A percentile compares a stretch with the other conserved stretches of the same genome.
Conservation (phyloP, 2,329 filamentous ascomycete species). For the Ambrosiella cleistominuta region DNA sequence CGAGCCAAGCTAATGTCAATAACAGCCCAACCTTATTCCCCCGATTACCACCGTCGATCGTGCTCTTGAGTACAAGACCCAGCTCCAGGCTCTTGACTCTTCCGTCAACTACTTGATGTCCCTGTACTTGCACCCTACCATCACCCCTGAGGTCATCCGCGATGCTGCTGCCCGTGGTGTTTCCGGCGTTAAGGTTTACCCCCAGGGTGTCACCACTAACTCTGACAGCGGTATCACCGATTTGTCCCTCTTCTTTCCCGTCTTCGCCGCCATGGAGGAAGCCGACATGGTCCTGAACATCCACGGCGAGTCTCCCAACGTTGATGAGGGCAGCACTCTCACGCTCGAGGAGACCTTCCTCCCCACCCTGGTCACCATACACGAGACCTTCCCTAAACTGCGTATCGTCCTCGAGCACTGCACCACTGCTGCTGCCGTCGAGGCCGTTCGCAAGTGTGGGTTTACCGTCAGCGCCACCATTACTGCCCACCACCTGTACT, state of each 20-base stretch:
- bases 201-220: conserved; percentile 46
- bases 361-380: conserved; percentile 57
- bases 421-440: conserved; percentile 65
- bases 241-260: conserved; percentile 53
- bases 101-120: conserved; percentile 58
- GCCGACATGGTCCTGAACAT: conserved; percentile 51
- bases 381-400: conserved; percentile 56
- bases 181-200: conserved; percentile 54
- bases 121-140: conserved; percentile 43
- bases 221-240: conserved; percentile 51
- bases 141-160: conserved; percentile 52
- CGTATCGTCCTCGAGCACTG: conserved; percentile 66
- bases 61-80: conserved; percentile 47
- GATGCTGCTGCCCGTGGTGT: conserved; percentile 59
- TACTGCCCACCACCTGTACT: conserved; percentile 69
- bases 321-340: conserved; percentile 23
- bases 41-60: conserved; percentile 39
- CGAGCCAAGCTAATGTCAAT: conserved; percentile 6
- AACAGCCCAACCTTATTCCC: conserved; percentile 21
- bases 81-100: conserved; percentile 41
- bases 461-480: conserved; percentile 62
- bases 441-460: conserved; percentile 60
- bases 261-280: conserved; percentile 63
- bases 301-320: conserved; percentile 63
- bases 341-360: conserved; percentile 47